Base-by-base conservation (phyloP, 768 basidiomycete species). In the Suillus lakei region DNA sequence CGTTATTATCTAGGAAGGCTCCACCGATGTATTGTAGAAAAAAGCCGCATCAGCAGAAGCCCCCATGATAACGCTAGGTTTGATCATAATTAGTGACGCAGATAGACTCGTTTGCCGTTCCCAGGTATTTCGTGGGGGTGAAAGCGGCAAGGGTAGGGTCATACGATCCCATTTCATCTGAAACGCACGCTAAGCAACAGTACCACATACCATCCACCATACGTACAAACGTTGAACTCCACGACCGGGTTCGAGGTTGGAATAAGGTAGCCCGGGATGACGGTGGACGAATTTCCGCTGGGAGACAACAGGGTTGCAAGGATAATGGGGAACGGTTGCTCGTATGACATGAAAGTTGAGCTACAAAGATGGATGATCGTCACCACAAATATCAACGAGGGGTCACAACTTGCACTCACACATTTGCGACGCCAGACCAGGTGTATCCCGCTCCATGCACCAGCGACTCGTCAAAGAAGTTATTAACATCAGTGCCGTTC, bases 71-170 rank as follows among this genome's bases (percentile, higher is more conserved):
- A 64, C 66, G n/a, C 60, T 56, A 15, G 58, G 58, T 61, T 51
- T 71, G 70, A 51, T 71, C 67, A 53, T 66, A 70, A 44, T 67
- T 67, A 16, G 70, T 66, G 32, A 67, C 59, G 41, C 70, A 71
- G 36, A 65, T 48, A 5, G 66, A 64, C 26, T 64, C 64, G 26
- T 64, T 64, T 21, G 50, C 61, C 38, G 64, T 61, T 28, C 64
- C 64, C 10, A 64, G 69, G 69, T 79, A 82, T 55, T 80, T 73
- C 48, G 78, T 68, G 0, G 76, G 72, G 1, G 80, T 78, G 63
- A 81, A 82, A 3, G 81, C 79, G 3, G 78, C 73, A 15, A 76
- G 71, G n/a, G 72, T 73, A 46, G 77, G 70, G 60, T 78, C 74
- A 61, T 71, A 78, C 0, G 73, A 74, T 12, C 77, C 77, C 55